A percentile compares a stretch with the other conserved stretches of the same genome.
Evolutionary conservation across 192 early-diverging fungal species (phyloP).

Genomic region (Spinellus fusiger): DNA sequence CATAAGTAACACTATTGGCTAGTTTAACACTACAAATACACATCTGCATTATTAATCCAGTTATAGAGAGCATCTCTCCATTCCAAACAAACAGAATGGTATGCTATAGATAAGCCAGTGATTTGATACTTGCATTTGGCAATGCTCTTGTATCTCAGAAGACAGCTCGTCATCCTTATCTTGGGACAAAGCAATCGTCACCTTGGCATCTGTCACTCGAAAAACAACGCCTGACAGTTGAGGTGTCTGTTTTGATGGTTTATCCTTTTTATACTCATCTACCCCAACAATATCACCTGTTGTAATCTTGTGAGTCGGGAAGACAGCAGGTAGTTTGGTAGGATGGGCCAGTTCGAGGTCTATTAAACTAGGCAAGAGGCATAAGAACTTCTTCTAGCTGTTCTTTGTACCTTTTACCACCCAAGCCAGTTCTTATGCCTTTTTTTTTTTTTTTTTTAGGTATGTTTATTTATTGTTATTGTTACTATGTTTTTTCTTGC

Average conservation of each 20-base stretch:
- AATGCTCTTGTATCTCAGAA: slow-evolving; percentile 55
- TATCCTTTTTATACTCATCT: slow-evolving; percentile 48
- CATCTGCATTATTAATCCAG: not conserved
- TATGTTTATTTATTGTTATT: not conserved
- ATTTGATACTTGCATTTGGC: slow-evolving; percentile 49
- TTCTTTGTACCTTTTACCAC: slow-evolving; percentile 50
- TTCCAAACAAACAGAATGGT: slow-evolving; percentile 25
- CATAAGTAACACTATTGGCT: slow-evolving; percentile 45
- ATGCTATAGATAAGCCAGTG: not conserved
- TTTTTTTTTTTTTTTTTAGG: not conserved
- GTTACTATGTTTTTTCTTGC: not conserved
- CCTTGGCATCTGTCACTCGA: slow-evolving; percentile 45
- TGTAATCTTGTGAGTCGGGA: slow-evolving; percentile 56
- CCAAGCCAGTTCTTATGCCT: slow-evolving; percentile 58
- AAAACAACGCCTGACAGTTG: slow-evolving; percentile 51
- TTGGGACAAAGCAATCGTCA: slow-evolving; percentile 54
- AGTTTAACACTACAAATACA: slow-evolving; percentile 30
- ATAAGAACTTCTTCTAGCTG: not conserved
- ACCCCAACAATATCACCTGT: slow-evolving; percentile 71
- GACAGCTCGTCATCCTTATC: slow-evolving; percentile 48
- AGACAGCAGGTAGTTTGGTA: slow-evolving; percentile 33
- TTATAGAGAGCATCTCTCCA: not conserved
- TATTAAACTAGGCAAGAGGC: slow-evolving; percentile 34
- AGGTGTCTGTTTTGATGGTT: slow-evolving; percentile 24
- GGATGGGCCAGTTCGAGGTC: slow-evolving; percentile 58